These are phyloP conservation scores for Fusarium subglutinans DNA, from an alignment of 2,329 filamentous ascomycete species.

Conservation along the genomic window DNA sequence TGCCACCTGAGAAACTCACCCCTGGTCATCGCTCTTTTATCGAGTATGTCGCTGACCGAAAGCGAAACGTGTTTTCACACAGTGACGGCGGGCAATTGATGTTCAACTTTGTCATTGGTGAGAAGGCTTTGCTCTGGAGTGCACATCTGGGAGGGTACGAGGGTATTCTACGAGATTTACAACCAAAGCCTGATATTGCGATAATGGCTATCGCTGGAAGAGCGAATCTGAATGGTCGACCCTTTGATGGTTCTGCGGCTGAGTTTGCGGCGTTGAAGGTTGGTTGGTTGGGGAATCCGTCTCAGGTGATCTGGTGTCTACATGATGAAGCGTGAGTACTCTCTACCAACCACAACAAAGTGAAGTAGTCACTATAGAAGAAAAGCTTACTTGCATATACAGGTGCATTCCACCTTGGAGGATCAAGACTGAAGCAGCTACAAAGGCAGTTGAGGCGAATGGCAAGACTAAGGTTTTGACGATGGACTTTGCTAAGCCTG, in stretches of 20 bases:
- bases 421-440: neutral
- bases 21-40: neutral
- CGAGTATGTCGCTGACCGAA: neutral
- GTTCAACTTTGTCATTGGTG: neutral
- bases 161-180: neutral
- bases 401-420: neutral
- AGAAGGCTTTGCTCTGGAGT: neutral
- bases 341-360: no score
- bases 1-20: neutral
- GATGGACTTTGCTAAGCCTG: neutral
- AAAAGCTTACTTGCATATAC: no score
- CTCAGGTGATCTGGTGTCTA: neutral
- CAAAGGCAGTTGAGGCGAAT: neutral
- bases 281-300: neutral
- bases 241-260: neutral
- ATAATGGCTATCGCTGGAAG: neutral
- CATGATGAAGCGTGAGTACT: neutral
- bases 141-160: neutral
- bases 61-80: neutral
- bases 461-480: neutral
- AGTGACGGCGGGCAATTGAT: neutral
- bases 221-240: neutral
- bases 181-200: neutral
- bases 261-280: neutral
- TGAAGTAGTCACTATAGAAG: no score